Percentiles rank a stretch among this genome's conserved stretches.
These are phyloP conservation scores for Corymbia citriodora DNA, from an alignment of 441 rosid genomes.

Conservation along the genomic window DNA sequence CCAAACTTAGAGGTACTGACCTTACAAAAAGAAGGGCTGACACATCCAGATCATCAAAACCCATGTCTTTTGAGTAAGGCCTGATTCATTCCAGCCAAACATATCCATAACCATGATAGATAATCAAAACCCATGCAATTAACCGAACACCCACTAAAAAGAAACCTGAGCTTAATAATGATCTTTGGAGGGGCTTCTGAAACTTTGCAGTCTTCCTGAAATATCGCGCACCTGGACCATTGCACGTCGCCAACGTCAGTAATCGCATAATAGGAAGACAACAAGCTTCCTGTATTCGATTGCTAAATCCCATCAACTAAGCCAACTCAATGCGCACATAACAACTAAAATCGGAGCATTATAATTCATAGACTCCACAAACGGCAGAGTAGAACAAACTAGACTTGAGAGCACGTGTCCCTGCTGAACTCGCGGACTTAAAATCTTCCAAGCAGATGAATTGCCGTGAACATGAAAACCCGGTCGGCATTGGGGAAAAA, in stretches of 20 bases:
- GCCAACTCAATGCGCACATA: background rate
- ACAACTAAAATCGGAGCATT: background rate
- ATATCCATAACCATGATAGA: background rate
- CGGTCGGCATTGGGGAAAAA: background rate
- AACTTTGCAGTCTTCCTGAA: conserved; percentile 85
- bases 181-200: conserved; percentile 59
- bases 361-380: background rate
- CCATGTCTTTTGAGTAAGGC: conserved; percentile 95
- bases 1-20: conserved; percentile 27
- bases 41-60: conserved; percentile 74
- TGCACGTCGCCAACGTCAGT: background rate
- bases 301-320: background rate
- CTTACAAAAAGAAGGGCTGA: conserved; percentile 82
- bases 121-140: background rate
- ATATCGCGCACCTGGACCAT: conserved; percentile 64
- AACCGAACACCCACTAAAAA: conserved; percentile 1
- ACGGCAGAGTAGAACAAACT: background rate
- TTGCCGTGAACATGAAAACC: background rate
- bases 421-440: background rate
- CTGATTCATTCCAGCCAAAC: conserved; percentile 38
- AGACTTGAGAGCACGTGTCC: background rate
- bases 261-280: background rate
- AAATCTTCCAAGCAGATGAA: background rate
- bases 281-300: background rate
- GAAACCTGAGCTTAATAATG: conserved; percentile 75